Conservation (phyloP, 164 flowering plant genomes). For the Umbellularia californica region DNA sequence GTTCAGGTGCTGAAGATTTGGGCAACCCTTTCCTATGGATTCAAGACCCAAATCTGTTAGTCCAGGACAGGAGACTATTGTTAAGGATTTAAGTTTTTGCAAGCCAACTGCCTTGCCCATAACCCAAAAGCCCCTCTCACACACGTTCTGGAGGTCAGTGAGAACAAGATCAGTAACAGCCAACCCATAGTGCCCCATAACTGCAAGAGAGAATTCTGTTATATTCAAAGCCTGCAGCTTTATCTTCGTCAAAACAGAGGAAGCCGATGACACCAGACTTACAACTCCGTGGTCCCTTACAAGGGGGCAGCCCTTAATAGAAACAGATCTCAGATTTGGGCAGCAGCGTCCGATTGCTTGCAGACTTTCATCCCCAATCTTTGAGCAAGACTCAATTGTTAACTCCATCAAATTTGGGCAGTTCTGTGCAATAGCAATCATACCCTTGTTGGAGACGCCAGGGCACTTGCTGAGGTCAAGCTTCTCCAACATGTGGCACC, state of each 20-base stretch:
- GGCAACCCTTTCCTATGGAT: constrained; percentile 69
- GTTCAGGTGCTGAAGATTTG: constrained; percentile 50
- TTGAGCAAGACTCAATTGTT: constrained; percentile 59
- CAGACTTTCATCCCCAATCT: constrained; percentile 56
- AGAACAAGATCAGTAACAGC: constrained; percentile 57
- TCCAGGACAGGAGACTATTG: constrained; percentile 58
- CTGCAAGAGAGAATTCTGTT: constrained; percentile 75
- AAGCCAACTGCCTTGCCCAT: constrained; percentile 69
- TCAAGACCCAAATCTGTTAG: constrained; percentile 60
- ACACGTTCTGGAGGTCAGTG: constrained; percentile 45
- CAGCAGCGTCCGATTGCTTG: constrained; percentile 58
- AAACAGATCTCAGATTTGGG: constrained; percentile 47
- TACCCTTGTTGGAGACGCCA: constrained; percentile 49
- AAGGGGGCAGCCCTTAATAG: constrained; percentile 64
- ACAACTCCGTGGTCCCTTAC: constrained; percentile 83
- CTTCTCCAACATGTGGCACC: constrained; percentile 63
- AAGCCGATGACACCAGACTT: constrained; percentile 49
- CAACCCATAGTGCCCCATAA: constrained; percentile 78
- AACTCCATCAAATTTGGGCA: constrained; percentile 59
- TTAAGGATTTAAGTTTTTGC: constrained; percentile 47
- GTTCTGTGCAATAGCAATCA: constrained; percentile 62
- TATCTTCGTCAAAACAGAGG: constrained; percentile 50
- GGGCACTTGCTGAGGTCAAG: constrained; percentile 72
- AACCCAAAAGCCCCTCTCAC: constrained; percentile 81
- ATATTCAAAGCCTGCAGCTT: constrained; percentile 66